These are phyloP conservation scores for Selenicereus undatus DNA, from an alignment of 148 eudicot genomes.

Conservation along the genomic window DNA sequence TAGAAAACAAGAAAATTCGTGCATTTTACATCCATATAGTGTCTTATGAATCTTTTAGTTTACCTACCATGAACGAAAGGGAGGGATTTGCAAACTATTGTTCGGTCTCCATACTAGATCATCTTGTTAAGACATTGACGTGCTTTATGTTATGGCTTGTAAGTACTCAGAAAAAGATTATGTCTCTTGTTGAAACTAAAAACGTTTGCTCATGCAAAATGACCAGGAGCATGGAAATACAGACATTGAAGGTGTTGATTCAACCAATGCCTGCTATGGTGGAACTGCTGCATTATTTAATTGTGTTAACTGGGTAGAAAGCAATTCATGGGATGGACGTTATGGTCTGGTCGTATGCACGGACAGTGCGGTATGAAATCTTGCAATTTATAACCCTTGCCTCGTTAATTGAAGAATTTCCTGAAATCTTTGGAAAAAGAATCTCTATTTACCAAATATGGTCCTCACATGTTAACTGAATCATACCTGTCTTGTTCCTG, in stretches of 20 bases:
- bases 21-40: no score
- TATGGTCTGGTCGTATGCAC: slow-evolving; percentile 97
- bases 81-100: no score
- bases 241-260: slow-evolving; percentile 97
- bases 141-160: no score
- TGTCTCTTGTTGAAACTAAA: neutral
- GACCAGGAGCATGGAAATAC: slow-evolving; percentile 77
- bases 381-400: neutral
- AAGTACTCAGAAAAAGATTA: no score
- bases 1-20: no score
- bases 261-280: slow-evolving; percentile 97
- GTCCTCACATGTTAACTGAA: neutral
- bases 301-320: slow-evolving; percentile 98
- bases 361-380: slow-evolving; percentile 84
- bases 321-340: slow-evolving; percentile 98
- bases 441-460: neutral
- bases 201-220: slow-evolving; percentile 18
- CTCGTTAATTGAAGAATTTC: neutral
- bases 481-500: neutral
- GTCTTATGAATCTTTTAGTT: no score
- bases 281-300: slow-evolving; percentile 97
- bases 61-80: no score
- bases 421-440: neutral
- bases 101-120: no score
- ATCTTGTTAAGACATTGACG: no score